Evolutionary conservation across 306 rosid species (phyloP), one percentile per base, ranked within the genome.

Genomic region (Vigna reflexopilosa): DNA sequence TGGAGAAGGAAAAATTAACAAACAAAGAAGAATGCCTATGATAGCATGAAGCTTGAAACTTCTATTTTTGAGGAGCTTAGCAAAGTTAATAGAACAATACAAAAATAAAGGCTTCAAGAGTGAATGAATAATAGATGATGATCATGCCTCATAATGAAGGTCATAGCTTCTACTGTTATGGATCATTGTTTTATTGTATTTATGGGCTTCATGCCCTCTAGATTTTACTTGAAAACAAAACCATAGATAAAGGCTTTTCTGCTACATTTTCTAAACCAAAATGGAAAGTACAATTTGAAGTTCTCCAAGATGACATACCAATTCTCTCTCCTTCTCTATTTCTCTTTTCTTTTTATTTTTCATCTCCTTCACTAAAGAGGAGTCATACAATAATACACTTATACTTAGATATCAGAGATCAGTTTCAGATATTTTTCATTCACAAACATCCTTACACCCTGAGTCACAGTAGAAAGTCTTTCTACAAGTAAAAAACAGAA

Each of bases 211-310:
- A 44, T 22, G 16, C 70, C 48, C 55, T 16, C 40, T 38, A 28
- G 52, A 4, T 76, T 76, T 75, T 4, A 68, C 66, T 49, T 54
- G 2, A 67, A 73, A 72, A 28, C 72, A 65, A 44, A 30, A 71
- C 9, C 15, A 26, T 15, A 79, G 48, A 15, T 12, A 1, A 24
- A 45, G n/a, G 28, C 67, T 58, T 50, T 51, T 51, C 70, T 19
- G 61, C 24, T 62, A 72, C 10, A 55, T 19, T 64, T 42, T 66
- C 34, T 38, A 30, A 56, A 48, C 38, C 30, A 34, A 30, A 13
- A 64, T 32, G 28, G 22, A 20, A 63, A 14, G 10, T 2, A 30
- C n/a, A 67, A 26, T 24, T 56, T 50, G 52, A 32, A 56, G 24
- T 55, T 55, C 45, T 42, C 17, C 19, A 67, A 67, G 12, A 2